Evolutionary conservation across 176 grass and related monocot species (phyloP), one percentile per base, ranked within the genome.

Genomic region (Juncus effusus): DNA sequence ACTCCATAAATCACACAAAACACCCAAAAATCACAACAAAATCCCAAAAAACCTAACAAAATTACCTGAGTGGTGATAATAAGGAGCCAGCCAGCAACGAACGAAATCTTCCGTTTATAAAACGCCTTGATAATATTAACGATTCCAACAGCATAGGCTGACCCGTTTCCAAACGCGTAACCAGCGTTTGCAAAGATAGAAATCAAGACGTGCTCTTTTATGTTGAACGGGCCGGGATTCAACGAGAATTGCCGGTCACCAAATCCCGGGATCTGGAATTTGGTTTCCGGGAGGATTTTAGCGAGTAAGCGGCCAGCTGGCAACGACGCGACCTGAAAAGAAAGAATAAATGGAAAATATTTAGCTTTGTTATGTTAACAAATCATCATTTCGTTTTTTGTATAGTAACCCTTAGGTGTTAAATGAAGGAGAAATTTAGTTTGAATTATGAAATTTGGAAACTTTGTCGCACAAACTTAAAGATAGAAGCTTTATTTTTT

Each of bases 161-260:
- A 69, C 3, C 87, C 87, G 44, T 70, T 78, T 5, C 87, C 87
- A 68, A 90, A 90, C 38, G 87, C 79, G 51, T 74, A 56, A 16
- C 87, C 87, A 56, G 87, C 87, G 61, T 90, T 90, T 62, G 83
- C 87, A 52, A 90, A 90, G 57, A 90, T 69, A 42, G 76, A 83
- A 0, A 90, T 86, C 7, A 90, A 79, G 6, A 90, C 83, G 52
- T 90, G 87, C 80, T 90, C 87, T 76, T 90, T 90, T 28, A 86
- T 64, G 77, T 75, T 90, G 79, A 90, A 90, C 13, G 87, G 87
- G 7, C 87, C 87, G 12, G 87, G 87, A 66, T 90, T 90, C 40
- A 90, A 38, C 3, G 79, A 72, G 59, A 85, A 85, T 6, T 56
- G 38, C n/a, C 75, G 61, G 38, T 81, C 44, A 2, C 82, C 75